A percentile compares a stretch with the other conserved stretches of the same genome.
Conservation (phyloP, 441 rosid genomes). For the Erysimum cheiri region DNA sequence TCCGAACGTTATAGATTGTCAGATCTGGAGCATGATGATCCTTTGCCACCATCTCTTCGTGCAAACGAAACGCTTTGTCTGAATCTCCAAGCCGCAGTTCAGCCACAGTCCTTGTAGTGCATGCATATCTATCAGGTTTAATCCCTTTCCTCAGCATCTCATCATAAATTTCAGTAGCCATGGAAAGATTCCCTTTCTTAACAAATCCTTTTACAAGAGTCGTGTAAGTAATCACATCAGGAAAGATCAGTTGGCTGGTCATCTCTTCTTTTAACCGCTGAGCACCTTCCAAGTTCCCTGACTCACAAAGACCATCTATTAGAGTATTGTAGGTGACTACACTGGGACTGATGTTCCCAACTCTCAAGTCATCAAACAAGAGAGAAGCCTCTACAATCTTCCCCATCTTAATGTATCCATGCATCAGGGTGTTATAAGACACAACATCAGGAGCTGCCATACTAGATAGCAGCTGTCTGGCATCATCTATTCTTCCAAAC, state of each 20-base stretch:
- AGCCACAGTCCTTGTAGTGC: conserved; percentile 55
- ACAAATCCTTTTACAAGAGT: conserved; percentile 64
- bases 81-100: conserved; percentile 60
- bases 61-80: conserved; percentile 55
- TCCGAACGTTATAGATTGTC: conserved; percentile 60
- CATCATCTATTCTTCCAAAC: conserved; percentile 57
- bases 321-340: conserved; percentile 69
- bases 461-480: conserved; percentile 52
- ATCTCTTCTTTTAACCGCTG: conserved; percentile 66
- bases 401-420: conserved; percentile 65
- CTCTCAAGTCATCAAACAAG: conserved; percentile 62
- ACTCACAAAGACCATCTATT: conserved; percentile 71
- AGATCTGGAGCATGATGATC: conserved; percentile 56
- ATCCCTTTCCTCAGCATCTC: conserved; percentile 69
- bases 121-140: conserved; percentile 60
- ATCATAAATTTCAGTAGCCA: conserved; percentile 55
- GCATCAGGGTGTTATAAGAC: conserved; percentile 68
- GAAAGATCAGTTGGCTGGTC: conserved; percentile 53
- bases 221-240: conserved; percentile 73
- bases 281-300: conserved; percentile 60
- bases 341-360: conserved; percentile 51
- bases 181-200: conserved; percentile 55
- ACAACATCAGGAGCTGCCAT: conserved; percentile 66
- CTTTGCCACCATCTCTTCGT: conserved; percentile 65
- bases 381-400: conserved; percentile 61